Evolutionary conservation across 2,329 filamentous ascomycete genomes (phyloP).

Genomic region (Ceratocystiopsis sp.): DNA sequence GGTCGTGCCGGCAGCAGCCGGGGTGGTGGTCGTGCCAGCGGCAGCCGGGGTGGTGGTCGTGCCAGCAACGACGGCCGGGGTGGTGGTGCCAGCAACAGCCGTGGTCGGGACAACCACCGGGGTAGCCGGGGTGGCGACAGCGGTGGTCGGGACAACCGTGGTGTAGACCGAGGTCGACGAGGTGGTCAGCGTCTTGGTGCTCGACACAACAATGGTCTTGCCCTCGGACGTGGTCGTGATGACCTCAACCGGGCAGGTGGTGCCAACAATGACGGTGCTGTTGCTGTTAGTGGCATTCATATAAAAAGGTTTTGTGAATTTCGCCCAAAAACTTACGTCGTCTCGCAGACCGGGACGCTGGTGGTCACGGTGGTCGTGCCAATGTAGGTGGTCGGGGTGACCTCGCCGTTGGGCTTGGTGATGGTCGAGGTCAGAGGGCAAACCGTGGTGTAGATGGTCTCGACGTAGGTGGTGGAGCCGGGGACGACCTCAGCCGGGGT

Average conservation of each 20-base stretch:
- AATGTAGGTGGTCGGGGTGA: conserved; percentile 24
- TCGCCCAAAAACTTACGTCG: conserved; percentile 1
- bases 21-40: not conserved
- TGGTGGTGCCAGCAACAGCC: not conserved
- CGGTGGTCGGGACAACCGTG: not conserved
- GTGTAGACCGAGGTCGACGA: conserved; percentile 15
- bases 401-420: too few relatives aligned
- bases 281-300: conserved; percentile 8
- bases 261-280: conserved; percentile 12
- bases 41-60: conserved; percentile 18
- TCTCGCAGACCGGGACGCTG: conserved; percentile 11
- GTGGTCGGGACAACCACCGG: not conserved
- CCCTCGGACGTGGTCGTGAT: conserved; percentile 26
- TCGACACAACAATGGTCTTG: conserved; percentile 22
- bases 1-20: not conserved
- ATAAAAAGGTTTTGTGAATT: too few relatives aligned
- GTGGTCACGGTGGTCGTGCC: conserved; percentile 25
- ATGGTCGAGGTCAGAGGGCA: conserved; percentile 15
- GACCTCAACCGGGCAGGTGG: conserved; percentile 21
- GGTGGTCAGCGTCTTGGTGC: conserved; percentile 23
- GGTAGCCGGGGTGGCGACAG: too few relatives aligned
- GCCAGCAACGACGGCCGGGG: not conserved
- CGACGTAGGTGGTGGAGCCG: conserved; percentile 1
- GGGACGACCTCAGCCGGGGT: conserved; percentile 5
- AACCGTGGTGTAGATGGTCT: conserved; percentile 2